Conservation (phyloP, 805 yeast genomes). For the Phaffomyces opuntiae region DNA sequence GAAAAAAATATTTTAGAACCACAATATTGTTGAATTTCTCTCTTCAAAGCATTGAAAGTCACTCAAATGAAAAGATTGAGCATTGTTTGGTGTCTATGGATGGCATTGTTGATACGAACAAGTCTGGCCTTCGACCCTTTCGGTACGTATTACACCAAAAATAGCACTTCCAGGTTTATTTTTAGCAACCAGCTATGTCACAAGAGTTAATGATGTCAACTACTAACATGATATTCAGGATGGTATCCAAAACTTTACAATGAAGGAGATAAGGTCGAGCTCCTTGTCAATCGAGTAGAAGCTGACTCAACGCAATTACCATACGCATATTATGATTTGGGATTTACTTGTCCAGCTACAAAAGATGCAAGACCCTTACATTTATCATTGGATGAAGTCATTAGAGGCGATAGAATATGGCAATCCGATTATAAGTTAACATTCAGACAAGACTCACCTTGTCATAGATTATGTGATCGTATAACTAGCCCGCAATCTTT, state of each 20-base stretch:
- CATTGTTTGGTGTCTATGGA: background rate
- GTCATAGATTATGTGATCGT: conserved; percentile 63
- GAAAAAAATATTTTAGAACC: no score
- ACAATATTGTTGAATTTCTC: no score
- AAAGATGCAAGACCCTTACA: conserved; percentile 50
- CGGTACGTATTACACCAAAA: conserved; percentile 11
- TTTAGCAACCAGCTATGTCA: no score
- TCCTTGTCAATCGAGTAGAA: conserved; percentile 71
- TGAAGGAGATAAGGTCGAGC: conserved; percentile 55
- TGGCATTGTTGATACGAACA: background rate
- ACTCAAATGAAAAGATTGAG: background rate
- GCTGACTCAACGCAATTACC: conserved; percentile 75
- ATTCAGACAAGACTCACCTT: conserved; percentile 60
- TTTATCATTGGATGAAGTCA: conserved; percentile 66
- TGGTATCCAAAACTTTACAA: conserved; percentile 32
- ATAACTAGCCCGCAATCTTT: conserved; percentile 45
- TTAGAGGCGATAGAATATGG: conserved; percentile 77
- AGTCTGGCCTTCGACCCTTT: conserved; percentile 17
- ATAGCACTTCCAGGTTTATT: no score
- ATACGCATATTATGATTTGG: conserved; percentile 67
- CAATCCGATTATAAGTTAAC: conserved; percentile 60
- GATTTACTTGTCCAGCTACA: conserved; percentile 72
- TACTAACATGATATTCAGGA: conserved; percentile 15
- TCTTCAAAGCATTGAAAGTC: no score
- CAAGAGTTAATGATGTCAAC: background rate